Evolutionary conservation across 345 rosid species (phyloP).

Genomic region (Punica granatum): DNA sequence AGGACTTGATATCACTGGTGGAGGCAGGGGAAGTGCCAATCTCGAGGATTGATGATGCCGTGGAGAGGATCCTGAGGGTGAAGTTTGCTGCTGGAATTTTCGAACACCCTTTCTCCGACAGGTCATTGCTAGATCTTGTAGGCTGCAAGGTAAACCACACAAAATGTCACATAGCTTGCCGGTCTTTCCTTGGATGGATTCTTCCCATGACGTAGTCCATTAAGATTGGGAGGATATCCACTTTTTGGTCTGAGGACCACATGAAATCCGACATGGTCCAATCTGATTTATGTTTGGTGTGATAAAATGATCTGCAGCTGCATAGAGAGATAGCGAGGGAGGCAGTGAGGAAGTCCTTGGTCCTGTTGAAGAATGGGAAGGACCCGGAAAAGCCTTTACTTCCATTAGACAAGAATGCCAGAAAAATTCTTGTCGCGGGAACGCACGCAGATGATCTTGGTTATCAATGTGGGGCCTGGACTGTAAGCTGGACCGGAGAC

Average conservation of each 20-base stretch:
- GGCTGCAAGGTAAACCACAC: not conserved
- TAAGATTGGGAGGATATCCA: too few species aligned
- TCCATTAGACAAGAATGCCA: conserved; percentile 60
- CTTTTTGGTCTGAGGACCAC: not conserved
- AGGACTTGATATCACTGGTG: conserved; percentile 21
- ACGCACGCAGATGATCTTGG: conserved; percentile 76
- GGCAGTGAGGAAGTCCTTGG: conserved; percentile 85
- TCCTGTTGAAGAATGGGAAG: conserved; percentile 60
- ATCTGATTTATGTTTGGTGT: not conserved
- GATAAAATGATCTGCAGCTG: conserved; percentile 23
- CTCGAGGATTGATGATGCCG: conserved; percentile 70
- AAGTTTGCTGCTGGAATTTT: conserved; percentile 50
- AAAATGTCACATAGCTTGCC: not conserved
- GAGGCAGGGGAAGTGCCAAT: conserved; percentile 35
- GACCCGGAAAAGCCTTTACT: conserved; percentile 32
- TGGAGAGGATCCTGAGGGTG: conserved; percentile 61
- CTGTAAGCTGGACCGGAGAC: conserved; percentile 67
- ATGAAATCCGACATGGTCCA: not conserved
- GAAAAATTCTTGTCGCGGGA: conserved; percentile 67
- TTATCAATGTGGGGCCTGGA: conserved; percentile 87
- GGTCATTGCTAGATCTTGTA: not conserved
- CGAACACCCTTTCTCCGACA: conserved; percentile 15
- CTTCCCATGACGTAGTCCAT: too few species aligned
- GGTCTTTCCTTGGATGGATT: not conserved
- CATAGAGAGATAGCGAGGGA: conserved; percentile 77